Evolutionary conservation across 345 rosid genomes (phyloP), one percentile per base, ranked within the genome.

Genomic region (Citrus sp.): DNA sequence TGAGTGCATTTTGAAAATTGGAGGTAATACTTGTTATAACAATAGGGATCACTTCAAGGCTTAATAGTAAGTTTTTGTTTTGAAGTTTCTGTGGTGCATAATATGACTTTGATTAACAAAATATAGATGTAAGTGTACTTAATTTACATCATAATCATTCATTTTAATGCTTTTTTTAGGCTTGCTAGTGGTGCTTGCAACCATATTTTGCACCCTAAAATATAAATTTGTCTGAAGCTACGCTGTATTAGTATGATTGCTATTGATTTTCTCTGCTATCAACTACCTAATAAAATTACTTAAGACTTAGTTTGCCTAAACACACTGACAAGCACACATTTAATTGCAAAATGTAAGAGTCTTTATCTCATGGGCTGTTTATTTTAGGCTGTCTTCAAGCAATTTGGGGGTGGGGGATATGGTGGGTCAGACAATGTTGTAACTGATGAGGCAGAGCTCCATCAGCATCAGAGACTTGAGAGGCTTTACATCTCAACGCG

Each of bases 401-500:
- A 95, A 82, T 94, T 94, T 81, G 97, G 97, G 34, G 97, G 82
- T 58, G 89, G 93, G 79, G 98, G 97, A 37, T 93, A 93, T 82
- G 98, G 97, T 82, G 88, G 91, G 77, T 84, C 97, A 49, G 98
- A 93, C 81, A 77, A 74, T 75, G 58, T 90, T 76, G 65, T 91
- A 78, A 83, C 94, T 32, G 98, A 95, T 75, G 97, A 92, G 82
- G 89, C 86, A 46, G 98, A 93, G 82, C 81, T 92, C 66, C 90
- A 83, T 49, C 89, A 88, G 49, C 98, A 95, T 88, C 98, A 95
- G 82, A 93, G 85, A 78, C 91, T 95, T 55, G 97, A 93, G 90
- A 95, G 86, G 88, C 98, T 95, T 67, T 95, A 90, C 83, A 87
- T 95, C 67, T 95, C 98, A 68, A 95, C 98, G 2, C 98, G 98